Percentiles rank a stretch among this genome's conserved stretches.
These are phyloP conservation scores for Hansenula sp. DNA, from an alignment of 1,139 yeast species.

Conservation along the genomic window DNA sequence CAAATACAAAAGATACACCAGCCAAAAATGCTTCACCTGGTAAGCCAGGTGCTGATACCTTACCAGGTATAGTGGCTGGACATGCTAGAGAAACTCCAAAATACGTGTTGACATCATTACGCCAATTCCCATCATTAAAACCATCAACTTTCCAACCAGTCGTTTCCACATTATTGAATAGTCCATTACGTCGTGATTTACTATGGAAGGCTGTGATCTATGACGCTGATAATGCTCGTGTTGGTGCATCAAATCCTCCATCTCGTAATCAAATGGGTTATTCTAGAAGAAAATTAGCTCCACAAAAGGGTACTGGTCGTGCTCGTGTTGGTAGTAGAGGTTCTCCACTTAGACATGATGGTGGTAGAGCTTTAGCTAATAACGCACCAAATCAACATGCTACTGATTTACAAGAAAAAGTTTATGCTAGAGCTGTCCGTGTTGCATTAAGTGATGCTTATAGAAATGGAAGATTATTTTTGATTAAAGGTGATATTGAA, in stretches of 20 bases:
- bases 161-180: conserved; percentile 61
- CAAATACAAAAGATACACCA: conserved; percentile 4
- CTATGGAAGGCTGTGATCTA: conserved; percentile 92
- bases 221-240: conserved; percentile 88
- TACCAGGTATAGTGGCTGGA: neutral
- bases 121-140: conserved; percentile 86
- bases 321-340: conserved; percentile 97
- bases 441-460: conserved; percentile 81
- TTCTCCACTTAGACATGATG: conserved; percentile 87
- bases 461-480: conserved; percentile 64
- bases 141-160: conserved; percentile 77
- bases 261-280: conserved; percentile 86
- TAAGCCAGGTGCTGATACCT: conserved; percentile 3
- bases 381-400: conserved; percentile 89
- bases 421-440: conserved; percentile 72
- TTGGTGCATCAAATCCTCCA: conserved; percentile 82
- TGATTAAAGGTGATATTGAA: conserved; percentile 54
- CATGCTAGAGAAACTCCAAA: conserved; percentile 50
- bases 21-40: conserved; percentile 15
- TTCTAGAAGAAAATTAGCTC: conserved; percentile 76
- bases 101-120: conserved; percentile 75
- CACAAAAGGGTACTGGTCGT: conserved; percentile 91
- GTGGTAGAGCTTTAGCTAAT: conserved; percentile 87
- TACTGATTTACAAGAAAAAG: conserved; percentile 72
- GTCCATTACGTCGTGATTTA: conserved; percentile 83